A percentile compares a stretch with the other conserved stretches of the same genome.
Conservation (phyloP, 2,329 filamentous ascomycete genomes). For the Sclerotinia nivalis region DNA sequence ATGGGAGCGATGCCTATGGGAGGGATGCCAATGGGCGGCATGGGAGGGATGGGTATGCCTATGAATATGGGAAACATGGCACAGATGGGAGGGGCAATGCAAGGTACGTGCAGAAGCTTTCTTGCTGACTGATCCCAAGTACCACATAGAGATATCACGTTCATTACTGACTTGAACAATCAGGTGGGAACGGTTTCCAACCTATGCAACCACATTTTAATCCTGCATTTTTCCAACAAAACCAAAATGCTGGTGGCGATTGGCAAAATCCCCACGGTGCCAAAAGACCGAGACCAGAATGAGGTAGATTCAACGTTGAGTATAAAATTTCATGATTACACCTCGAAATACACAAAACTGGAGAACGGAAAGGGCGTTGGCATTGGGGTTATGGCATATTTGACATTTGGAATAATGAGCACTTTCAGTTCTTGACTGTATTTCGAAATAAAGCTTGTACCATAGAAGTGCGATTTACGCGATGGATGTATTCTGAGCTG, state of each 20-base stretch:
- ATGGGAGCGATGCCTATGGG: slow-evolving; percentile 55
- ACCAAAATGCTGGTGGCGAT: slow-evolving; percentile 50
- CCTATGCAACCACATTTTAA: slow-evolving; percentile 71
- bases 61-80: slow-evolving; percentile 51
- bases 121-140: neutral
- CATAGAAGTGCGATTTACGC: slow-evolving; percentile 18
- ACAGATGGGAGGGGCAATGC: slow-evolving; percentile 52
- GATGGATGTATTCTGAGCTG: slow-evolving; percentile 18
- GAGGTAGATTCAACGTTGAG: slow-evolving; percentile 19
- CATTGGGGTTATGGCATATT: slow-evolving; percentile 11
- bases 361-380: slow-evolving; percentile 21
- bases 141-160: neutral
- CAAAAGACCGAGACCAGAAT: slow-evolving; percentile 74
- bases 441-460: slow-evolving; percentile 24
- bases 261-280: slow-evolving; percentile 81
- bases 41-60: slow-evolving; percentile 46
- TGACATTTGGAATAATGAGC: slow-evolving; percentile 22
- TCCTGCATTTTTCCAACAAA: slow-evolving; percentile 67
- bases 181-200: slow-evolving; percentile 58
- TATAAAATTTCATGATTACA: neutral
- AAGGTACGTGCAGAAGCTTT: slow-evolving; percentile 48
- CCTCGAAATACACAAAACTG: neutral
- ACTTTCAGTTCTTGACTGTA: slow-evolving; percentile 23
- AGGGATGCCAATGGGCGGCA: slow-evolving; percentile 53
- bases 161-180: slow-evolving; percentile 25